These are phyloP conservation scores for Micractinium sp. DNA, from an alignment of 139 green algal genomes.

Conservation along the genomic window DNA sequence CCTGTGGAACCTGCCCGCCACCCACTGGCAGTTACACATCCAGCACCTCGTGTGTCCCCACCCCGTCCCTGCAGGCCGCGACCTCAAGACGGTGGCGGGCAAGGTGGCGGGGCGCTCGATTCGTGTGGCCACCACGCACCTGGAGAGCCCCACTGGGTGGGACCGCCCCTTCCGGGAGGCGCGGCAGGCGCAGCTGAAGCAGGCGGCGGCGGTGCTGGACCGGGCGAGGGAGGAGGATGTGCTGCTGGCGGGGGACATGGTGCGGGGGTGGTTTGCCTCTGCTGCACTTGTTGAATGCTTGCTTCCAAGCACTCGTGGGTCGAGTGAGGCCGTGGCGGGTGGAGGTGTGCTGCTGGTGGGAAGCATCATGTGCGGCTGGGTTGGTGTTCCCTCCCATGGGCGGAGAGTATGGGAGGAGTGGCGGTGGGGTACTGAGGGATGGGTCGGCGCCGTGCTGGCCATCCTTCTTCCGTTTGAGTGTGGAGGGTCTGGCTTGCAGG, in stretches of 20 bases:
- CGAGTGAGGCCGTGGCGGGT: no score
- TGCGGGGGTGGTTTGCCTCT: no score
- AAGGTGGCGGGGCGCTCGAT: slow-evolving; percentile 28
- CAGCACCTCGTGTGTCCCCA: neutral
- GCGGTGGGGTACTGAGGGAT: no score
- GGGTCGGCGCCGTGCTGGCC: no score
- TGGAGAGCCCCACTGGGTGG: slow-evolving; percentile 60
- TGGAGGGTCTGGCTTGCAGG: no score
- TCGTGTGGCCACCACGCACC: slow-evolving; percentile 60
- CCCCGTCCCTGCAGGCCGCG: slow-evolving; percentile 26
- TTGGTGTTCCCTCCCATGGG: neutral
- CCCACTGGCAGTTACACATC: neutral
- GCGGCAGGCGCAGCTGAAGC: slow-evolving; percentile 44
- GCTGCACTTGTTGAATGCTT: no score
- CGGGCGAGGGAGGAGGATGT: slow-evolving; percentile 16
- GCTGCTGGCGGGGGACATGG: slow-evolving; percentile 60
- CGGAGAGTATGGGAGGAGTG: no score
- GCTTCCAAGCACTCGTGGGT: no score
- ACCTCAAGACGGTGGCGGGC: slow-evolving; percentile 30
- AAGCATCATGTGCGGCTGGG: slow-evolving; percentile 57
- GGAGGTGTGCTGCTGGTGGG: no score
- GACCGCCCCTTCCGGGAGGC: slow-evolving; percentile 33
- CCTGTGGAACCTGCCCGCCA: neutral
- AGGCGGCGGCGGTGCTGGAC: slow-evolving; percentile 40
- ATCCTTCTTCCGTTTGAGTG: no score